Evolutionary conservation across 106 monocot genomes (phyloP).

Genomic region (Dioscorea dumetorum): DNA sequence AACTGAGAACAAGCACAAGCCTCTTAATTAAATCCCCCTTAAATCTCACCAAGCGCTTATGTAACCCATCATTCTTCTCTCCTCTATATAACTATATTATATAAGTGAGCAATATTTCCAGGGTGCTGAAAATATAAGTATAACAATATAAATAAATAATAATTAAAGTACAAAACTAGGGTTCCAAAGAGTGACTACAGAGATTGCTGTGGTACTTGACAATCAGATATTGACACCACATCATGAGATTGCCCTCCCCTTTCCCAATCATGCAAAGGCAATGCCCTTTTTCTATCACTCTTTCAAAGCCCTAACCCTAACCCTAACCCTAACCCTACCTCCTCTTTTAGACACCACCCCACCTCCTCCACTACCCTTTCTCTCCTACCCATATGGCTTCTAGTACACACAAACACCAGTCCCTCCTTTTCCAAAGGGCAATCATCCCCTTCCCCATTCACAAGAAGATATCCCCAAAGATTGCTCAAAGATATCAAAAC

Average conservation of each 20-base stretch:
- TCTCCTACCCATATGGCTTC: background rate
- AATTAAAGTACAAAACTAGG: background rate
- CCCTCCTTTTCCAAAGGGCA: background rate
- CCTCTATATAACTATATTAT: too few species aligned
- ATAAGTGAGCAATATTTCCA: too few species aligned
- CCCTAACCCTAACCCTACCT: background rate
- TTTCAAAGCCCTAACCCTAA: background rate
- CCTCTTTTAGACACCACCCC: background rate
- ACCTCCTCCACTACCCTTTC: too few species aligned
- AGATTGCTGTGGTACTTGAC: background rate
- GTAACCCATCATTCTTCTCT: too few species aligned
- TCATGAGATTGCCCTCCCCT: constrained; percentile 2
- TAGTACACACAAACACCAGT: background rate
- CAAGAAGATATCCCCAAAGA: background rate
- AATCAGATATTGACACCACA: background rate
- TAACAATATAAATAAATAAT: too few species aligned
- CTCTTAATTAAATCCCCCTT: too few species aligned
- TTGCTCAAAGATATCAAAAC: background rate
- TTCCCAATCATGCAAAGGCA: constrained; percentile 4
- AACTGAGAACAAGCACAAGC: too few species aligned
- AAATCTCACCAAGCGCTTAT: too few species aligned
- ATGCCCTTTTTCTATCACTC: background rate
- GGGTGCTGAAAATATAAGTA: too few species aligned
- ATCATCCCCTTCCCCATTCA: background rate
- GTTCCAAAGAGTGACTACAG: background rate